Percentiles rank a stretch among this genome's conserved stretches.
These are phyloP conservation scores for Arxiozyma heterogenica DNA, from an alignment of 1,139 yeast genomes.

Conservation along the genomic window DNA sequence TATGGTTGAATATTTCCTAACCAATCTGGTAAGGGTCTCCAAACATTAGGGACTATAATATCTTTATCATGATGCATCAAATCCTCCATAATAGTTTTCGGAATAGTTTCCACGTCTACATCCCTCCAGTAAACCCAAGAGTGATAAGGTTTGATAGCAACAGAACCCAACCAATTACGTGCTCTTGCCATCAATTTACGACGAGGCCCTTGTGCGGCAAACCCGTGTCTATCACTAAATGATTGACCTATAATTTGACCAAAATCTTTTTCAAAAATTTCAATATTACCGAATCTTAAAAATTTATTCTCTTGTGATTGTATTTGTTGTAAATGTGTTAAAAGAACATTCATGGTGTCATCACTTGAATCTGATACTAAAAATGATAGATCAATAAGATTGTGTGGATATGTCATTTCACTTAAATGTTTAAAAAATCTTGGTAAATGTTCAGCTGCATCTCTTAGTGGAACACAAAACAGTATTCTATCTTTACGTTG, in stretches of 20 bases:
- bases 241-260: conserved; percentile 63
- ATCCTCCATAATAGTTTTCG: conserved; percentile 53
- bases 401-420: conserved; percentile 57
- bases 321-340: conserved; percentile 37
- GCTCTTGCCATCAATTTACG: conserved; percentile 68
- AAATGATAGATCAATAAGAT: conserved; percentile 55
- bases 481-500: conserved; percentile 48
- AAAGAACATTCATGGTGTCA: conserved; percentile 45
- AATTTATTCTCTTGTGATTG: conserved; percentile 40
- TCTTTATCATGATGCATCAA: conserved; percentile 57
- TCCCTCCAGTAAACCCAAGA: conserved; percentile 79
- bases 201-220: conserved; percentile 66
- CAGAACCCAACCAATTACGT: conserved; percentile 58
- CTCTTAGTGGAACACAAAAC: conserved; percentile 61
- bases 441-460: conserved; percentile 59
- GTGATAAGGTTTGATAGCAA: conserved; percentile 57
- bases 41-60: conserved; percentile 73
- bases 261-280: conserved; percentile 58
- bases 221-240: conserved; percentile 58
- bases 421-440: conserved; percentile 56
- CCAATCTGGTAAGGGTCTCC: conserved; percentile 91
- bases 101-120: conserved; percentile 59
- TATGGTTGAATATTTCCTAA: conserved; percentile 83
- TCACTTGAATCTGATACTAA: conserved; percentile 55
- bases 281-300: conserved; percentile 44